Evolutionary conservation across 116 monocot species (phyloP), one percentile per base, ranked within the genome.

Genomic region (Trichopus zeylanicus): DNA sequence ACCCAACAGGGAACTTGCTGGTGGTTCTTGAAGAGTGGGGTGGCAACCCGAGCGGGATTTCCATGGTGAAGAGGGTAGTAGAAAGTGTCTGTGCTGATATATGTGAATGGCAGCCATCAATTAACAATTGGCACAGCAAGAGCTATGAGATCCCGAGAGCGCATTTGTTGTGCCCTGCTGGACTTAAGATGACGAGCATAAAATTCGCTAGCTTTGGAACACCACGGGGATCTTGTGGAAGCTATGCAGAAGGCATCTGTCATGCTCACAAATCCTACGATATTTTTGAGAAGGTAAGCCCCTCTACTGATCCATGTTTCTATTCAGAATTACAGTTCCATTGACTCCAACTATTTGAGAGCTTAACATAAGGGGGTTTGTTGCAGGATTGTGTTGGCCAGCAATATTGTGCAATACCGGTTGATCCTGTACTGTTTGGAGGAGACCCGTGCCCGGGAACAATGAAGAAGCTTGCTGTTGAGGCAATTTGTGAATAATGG

Each of bases 21-120:
- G 97, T 97, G 23, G 72, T 97, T 20, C 82, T 97, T 23, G 97
- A 97, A 69, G 97, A 97, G 58, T 97, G 87, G 91, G 91, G 84
- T 6, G 97, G 97, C 22, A 75, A 97, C 34, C 84, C 97, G 0
- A 75, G 46, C 4, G 79, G 79, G 4, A 82, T 97, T 53, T 74
- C 79, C 22, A 49, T 97, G 60, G 84, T 80, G 16, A 87, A 73
- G 70, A 84, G 97, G 70, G 75, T 32, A 10, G 63, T 81, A 22
- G 83, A 68, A 12, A 69, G 73, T 26, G 57, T 70, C 16, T 76
- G 79, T 59, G 74, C 79, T 33, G 70, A 79, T 35, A 49, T 75
- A 16, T 57, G 55, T 2, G 80, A 80, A 51, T 49, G 66, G 62
- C 80, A 80, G 26, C 80, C 80, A 46, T 66, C 80, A 13, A 65